phyloP scores from a whole-genome alignment of 2,329 filamentous ascomycete genomes.

The Fusarium begoniae region DNA sequence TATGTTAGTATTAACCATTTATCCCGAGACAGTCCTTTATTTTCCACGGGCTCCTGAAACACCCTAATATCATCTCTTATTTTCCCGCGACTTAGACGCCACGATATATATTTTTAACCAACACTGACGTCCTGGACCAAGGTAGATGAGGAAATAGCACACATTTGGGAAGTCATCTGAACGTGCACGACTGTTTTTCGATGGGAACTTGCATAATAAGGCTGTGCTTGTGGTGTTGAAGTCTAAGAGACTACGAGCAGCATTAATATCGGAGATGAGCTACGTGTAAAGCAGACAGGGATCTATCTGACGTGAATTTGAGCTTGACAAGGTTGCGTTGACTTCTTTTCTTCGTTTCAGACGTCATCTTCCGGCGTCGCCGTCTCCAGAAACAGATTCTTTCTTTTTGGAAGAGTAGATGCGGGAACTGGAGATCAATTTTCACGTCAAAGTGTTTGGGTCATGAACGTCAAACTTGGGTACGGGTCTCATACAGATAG shows the following conservation, averaged over 20 bases:
- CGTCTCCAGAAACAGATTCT: conserved; percentile 25
- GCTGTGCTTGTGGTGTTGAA: neutral
- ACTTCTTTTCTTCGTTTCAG: conserved; percentile 35
- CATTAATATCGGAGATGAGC: conserved; percentile 44
- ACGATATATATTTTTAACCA: conserved; percentile 1
- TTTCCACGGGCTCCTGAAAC: conserved; percentile 34
- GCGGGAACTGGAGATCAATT: neutral
- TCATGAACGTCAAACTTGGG: neutral
- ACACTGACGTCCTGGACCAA: neutral
- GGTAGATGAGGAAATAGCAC: neutral
- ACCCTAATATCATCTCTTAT: conserved; percentile 27
- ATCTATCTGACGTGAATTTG: conserved; percentile 43
- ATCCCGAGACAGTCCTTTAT: conserved; percentile 25
- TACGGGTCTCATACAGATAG: neutral
- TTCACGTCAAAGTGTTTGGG: neutral
- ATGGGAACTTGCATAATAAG: neutral
- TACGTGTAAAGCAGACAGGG: conserved; percentile 36
- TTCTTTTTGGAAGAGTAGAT: neutral
- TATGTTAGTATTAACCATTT: neutral
- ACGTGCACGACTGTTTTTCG: neutral
- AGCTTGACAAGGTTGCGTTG: conserved; percentile 38
- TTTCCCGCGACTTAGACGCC: conserved; percentile 7
- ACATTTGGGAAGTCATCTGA: neutral
- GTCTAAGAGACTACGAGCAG: conserved; percentile 15
- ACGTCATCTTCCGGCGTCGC: conserved; percentile 41